phyloP scores from a whole-genome alignment of 2,329 filamentous ascomycete genomes.

The Amauroascus niger region DNA sequence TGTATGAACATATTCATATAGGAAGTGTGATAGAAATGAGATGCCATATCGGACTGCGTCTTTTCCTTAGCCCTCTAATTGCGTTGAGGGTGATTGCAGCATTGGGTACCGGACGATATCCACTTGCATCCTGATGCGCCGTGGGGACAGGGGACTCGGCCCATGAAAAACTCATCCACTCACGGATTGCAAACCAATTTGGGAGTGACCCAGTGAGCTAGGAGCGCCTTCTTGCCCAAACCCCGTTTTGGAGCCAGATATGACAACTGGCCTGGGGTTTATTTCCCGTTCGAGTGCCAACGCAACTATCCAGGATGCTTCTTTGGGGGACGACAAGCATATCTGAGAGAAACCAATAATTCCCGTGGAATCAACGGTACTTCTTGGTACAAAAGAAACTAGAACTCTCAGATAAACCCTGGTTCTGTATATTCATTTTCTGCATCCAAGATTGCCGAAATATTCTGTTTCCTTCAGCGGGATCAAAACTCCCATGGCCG shows the following conservation, averaged over 20 bases:
- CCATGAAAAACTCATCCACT: not conserved
- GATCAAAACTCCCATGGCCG: not conserved
- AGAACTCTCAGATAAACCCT: not conserved
- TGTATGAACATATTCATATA: not conserved
- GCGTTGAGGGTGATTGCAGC: not conserved
- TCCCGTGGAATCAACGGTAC: not conserved
- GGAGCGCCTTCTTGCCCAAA: not conserved
- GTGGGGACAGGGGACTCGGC: not conserved
- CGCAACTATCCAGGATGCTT: not conserved
- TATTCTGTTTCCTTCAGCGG: not conserved
- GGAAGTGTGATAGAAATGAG: not conserved
- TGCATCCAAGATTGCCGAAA: not conserved
- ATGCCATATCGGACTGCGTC: not conserved
- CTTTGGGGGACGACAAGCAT: not conserved
- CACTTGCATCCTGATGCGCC: not conserved
- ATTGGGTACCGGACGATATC: not conserved
- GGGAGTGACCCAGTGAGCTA: not conserved
- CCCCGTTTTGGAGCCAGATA: not conserved
- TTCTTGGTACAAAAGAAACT: not conserved
- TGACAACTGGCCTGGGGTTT: not conserved
- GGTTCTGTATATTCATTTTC: not conserved
- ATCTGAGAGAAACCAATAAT: not conserved
- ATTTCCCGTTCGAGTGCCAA: not conserved
- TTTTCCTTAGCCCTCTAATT: not conserved
- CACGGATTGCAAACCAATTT: not conserved